Percentiles rank a stretch among this genome's conserved stretches.
Evolutionary conservation across 2,329 filamentous ascomycete species (phyloP).

Genomic region (Thyridium curvatum): DNA sequence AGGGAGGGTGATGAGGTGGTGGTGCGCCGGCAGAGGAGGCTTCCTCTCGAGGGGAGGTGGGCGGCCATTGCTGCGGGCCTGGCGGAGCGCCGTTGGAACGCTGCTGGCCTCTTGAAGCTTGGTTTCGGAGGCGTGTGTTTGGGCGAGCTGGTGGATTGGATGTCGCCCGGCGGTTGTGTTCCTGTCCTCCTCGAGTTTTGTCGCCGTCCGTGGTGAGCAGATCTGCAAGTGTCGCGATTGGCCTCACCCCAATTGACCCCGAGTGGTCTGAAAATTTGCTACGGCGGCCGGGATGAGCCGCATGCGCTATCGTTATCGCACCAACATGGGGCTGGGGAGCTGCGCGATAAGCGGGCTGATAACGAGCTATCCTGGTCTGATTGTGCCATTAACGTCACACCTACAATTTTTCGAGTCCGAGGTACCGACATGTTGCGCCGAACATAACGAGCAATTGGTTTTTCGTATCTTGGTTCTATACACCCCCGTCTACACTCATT

Average conservation of each 20-base stretch:
- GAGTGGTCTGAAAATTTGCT: slow-evolving; percentile 15
- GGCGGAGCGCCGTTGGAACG: slow-evolving; percentile 3
- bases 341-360: not conserved
- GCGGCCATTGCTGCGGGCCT: slow-evolving; percentile 2
- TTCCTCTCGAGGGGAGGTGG: slow-evolving; percentile 18
- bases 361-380: too few species aligned
- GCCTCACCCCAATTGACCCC: too few species aligned
- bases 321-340: too few species aligned
- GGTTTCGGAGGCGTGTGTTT: not conserved
- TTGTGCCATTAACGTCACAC: too few species aligned
- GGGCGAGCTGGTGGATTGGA: slow-evolving; percentile 1
- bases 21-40: slow-evolving; percentile 19
- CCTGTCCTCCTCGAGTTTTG: too few species aligned
- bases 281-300: slow-evolving; percentile 7
- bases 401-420: too few species aligned
- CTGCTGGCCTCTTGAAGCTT: too few species aligned
- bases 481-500: slow-evolving; percentile 12
- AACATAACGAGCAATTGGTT: too few species aligned
- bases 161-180: too few species aligned
- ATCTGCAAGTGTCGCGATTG: too few species aligned
- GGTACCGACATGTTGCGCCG: too few species aligned
- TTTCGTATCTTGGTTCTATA: too few species aligned
- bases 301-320: slow-evolving; percentile 7
- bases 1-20: slow-evolving; percentile 12
- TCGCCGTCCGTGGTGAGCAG: not conserved